phyloP scores from a whole-genome alignment of 2,329 filamentous ascomycete genomes.

The Sordariomycetes sp. region DNA sequence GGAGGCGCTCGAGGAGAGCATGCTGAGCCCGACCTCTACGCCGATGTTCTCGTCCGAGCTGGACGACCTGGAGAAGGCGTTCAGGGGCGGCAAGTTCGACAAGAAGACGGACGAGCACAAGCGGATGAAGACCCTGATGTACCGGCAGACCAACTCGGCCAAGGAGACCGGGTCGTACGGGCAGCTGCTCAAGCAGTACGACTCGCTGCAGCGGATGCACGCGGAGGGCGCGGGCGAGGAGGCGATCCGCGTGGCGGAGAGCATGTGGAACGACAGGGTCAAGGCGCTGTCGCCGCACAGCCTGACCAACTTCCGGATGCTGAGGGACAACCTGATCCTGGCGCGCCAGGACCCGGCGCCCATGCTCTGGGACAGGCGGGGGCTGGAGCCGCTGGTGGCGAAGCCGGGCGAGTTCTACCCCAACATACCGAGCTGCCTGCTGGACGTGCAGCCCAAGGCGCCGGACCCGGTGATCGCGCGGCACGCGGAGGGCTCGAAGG shows the following conservation, averaged over 20 bases:
- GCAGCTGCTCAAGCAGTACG: conserved; percentile 21
- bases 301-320: conserved; percentile 23
- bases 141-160: conserved; percentile 14
- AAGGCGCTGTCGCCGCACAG: conserved; percentile 19
- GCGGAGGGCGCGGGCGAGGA: conserved; percentile 8
- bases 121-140: conserved; percentile 17
- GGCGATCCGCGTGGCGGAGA: conserved; percentile 17
- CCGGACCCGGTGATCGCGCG: conserved; percentile 36
- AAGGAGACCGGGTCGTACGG: conserved; percentile 14
- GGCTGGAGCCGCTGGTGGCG: conserved; percentile 57
- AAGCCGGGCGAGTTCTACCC: conserved; percentile 57
- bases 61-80: conserved; percentile 22
- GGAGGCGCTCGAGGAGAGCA: conserved; percentile 9
- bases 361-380: conserved; percentile 59
- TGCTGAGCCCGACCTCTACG: conserved; percentile 15
- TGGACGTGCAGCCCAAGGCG: conserved; percentile 56
- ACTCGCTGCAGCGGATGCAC: conserved; percentile 13
- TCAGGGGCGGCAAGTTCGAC: conserved; percentile 6
- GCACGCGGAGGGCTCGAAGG: conserved; percentile 37
- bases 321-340: conserved; percentile 43
- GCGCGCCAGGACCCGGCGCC: conserved; percentile 36
- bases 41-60: conserved; percentile 32
- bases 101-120: conserved; percentile 2
- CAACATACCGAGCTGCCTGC: conserved; percentile 39
- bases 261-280: conserved; percentile 20